Conservation (phyloP, 768 basidiomycete species). For the Termitomyces sp. region DNA sequence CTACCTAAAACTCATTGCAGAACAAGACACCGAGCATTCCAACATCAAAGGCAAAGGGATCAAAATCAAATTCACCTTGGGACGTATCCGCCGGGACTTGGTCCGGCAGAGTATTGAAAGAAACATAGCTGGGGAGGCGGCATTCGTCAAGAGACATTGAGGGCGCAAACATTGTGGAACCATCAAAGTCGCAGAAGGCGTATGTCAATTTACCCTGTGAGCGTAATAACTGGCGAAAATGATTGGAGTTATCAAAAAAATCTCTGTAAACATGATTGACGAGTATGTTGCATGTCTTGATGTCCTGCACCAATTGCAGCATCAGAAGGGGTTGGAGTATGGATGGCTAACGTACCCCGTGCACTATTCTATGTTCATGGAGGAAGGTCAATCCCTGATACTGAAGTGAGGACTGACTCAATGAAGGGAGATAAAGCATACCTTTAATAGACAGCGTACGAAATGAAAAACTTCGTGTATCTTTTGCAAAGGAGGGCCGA, state of each 20-base stretch:
- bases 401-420: neutral
- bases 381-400: slow-evolving; percentile 17
- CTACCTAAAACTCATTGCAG: neutral
- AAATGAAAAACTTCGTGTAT: slow-evolving; percentile 2
- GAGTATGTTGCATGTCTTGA: neutral
- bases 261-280: no score
- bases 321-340: neutral
- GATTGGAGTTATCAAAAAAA: neutral
- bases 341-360: slow-evolving; percentile 16
- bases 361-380: slow-evolving; percentile 15
- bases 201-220: no score
- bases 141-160: no score
- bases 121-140: slow-evolving; percentile 7
- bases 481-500: no score
- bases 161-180: no score
- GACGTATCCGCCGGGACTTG: slow-evolving; percentile 10
- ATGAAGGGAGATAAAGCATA: neutral
- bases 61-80: no score
- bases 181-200: no score
- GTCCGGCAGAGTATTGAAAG: neutral
- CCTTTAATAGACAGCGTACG: slow-evolving; percentile 14
- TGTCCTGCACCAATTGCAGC: neutral
- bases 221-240: neutral
- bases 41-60: no score
- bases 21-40: no score